These are phyloP conservation scores for Pythium rhizo-oryzae DNA, from an alignment of 352 stramenopile genomes.

Conservation along the genomic window DNA sequence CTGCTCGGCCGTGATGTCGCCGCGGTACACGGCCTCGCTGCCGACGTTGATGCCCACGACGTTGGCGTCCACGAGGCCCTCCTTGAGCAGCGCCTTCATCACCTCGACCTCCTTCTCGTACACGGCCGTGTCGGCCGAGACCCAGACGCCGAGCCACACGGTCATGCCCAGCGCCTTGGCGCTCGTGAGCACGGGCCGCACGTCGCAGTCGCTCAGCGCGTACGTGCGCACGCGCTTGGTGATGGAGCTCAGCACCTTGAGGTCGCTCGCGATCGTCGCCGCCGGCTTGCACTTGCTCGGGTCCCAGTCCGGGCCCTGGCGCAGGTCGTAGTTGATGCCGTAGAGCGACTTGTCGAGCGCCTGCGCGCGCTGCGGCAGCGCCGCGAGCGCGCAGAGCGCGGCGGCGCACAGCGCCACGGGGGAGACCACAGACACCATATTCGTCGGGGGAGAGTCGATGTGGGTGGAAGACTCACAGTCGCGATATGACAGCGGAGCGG, in stretches of 20 bases:
- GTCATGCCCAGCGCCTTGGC: slow-evolving; percentile 74
- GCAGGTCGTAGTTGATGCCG: slow-evolving; percentile 85
- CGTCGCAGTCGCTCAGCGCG: slow-evolving; percentile 77
- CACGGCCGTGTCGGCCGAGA: slow-evolving; percentile 61
- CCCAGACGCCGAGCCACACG: slow-evolving; percentile 85
- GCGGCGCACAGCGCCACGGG: slow-evolving; percentile 1
- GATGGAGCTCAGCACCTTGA: slow-evolving; percentile 66
- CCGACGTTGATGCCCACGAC: slow-evolving; percentile 87
- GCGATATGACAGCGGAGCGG: slow-evolving; percentile 10
- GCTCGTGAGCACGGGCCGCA: slow-evolving; percentile 60
- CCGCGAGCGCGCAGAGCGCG: slow-evolving; percentile 28
- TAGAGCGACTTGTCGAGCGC: slow-evolving; percentile 78
- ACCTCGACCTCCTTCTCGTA: slow-evolving; percentile 69
- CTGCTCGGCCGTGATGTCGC: slow-evolving; percentile 70
- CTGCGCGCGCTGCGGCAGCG: slow-evolving; percentile 35
- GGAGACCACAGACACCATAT: slow-evolving; percentile 27
- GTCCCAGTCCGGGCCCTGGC: slow-evolving; percentile 80
- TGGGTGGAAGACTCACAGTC: slow-evolving; percentile 9
- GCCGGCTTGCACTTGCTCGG: slow-evolving; percentile 72
- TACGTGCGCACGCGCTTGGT: slow-evolving; percentile 84
- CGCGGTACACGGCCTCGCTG: slow-evolving; percentile 80
- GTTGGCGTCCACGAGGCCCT: slow-evolving; percentile 71
- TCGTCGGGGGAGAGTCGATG: not conserved
- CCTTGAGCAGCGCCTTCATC: slow-evolving; percentile 63
- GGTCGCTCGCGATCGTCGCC: slow-evolving; percentile 67